phyloP scores from a whole-genome alignment of 1,284 basidiomycete genomes.

The Ustilago tritici region DNA sequence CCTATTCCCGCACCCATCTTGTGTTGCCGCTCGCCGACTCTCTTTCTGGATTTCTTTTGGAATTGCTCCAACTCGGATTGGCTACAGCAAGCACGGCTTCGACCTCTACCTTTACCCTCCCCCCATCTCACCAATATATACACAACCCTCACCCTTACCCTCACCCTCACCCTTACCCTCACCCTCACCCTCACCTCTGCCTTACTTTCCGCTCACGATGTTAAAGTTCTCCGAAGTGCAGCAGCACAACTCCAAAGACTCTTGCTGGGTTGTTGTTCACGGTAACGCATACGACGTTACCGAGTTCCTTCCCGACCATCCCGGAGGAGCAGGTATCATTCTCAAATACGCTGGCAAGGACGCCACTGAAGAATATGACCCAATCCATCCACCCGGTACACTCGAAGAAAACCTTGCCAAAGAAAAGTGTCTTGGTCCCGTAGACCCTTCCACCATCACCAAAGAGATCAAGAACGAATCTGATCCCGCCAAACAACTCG shows the following conservation, averaged over 20 bases:
- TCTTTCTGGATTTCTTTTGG: not conserved
- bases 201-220: conserved; percentile 14
- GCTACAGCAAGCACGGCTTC: not conserved
- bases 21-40: no score
- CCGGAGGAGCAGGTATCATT: conserved; percentile 77
- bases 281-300: conserved; percentile 82
- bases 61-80: conserved; percentile 7
- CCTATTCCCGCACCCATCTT: no score
- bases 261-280: conserved; percentile 89
- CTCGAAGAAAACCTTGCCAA: conserved; percentile 65
- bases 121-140: not conserved
- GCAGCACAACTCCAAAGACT: conserved; percentile 78
- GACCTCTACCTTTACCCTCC: not conserved
- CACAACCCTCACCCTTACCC: not conserved
- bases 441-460: conserved; percentile 56
- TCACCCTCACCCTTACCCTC: not conserved
- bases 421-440: conserved; percentile 64
- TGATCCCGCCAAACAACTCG: conserved; percentile 16
- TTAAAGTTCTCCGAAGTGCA: conserved; percentile 74
- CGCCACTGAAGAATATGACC: conserved; percentile 74
- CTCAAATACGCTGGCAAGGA: conserved; percentile 83
- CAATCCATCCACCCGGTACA: conserved; percentile 67
- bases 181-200: not conserved
- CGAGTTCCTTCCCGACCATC: conserved; percentile 83
- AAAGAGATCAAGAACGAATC: conserved; percentile 20